Base-by-base conservation (phyloP, 2,329 filamentous ascomycete genomes). In the Fusarium camptoceras region DNA sequence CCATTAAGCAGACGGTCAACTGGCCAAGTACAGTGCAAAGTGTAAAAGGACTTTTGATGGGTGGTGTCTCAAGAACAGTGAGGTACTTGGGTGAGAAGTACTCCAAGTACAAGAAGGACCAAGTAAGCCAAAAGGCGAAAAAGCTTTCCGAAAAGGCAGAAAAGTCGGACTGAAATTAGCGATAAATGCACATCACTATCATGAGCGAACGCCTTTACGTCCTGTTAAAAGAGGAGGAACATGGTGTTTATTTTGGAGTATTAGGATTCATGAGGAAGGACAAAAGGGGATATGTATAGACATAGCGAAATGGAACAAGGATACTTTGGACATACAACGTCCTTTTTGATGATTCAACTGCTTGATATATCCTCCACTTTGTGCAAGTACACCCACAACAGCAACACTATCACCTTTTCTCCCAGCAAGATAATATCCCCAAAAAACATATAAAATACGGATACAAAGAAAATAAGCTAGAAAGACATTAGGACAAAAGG, bases 21-120 rank as follows among this genome's bases (percentile, higher is more conserved):
- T 98, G 96, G 96, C 94, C 96, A 1, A 96, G 94, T 75, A 94
- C 93, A 4, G 90, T 90, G 8, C 95, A 99, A 81, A 96, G 90
- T 56, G 78, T 95, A 67, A 99, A 99, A 82, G 91, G 94, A 3
- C 79, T 92, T 3, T 79, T 98, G 46, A 98, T 94, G 4, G 90
- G 92, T 0, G 97, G 96, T 0, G 78, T 92, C 18, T 77, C 83
- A 9, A 88, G 90, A 74, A 91, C 91, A 8, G 86, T 87, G 83
- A 87, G 90, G 67, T 99, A 99, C 78, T 75, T 97, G 57, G 84
- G 86, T 44, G 96, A 98, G 79, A 99, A 99, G 85, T 83, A 90
- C 65, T 83, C 83, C 68, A 94, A 93, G 79, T 91, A 84, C 75
- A 82, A 81, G 18, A 82, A 85, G 72, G 85, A 85, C 51, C 78